Evolutionary conservation across 257 asterid genomes (phyloP).

Genomic region (Asclepias syriaca): DNA sequence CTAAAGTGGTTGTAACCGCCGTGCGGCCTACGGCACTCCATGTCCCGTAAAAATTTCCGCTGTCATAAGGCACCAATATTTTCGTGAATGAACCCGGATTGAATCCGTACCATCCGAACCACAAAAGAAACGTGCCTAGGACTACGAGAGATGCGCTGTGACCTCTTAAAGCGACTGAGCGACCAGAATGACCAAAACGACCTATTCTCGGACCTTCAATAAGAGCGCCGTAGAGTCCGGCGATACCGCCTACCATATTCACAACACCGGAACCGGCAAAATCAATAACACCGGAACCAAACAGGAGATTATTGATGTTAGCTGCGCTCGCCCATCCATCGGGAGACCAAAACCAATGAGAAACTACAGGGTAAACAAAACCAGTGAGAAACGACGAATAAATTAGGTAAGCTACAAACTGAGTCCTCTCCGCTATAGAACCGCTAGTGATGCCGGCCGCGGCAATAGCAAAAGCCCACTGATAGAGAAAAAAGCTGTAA

Average conservation of each 20-base stretch:
- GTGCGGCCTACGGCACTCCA: conserved; percentile 96
- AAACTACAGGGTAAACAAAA: conserved; percentile 78
- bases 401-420: conserved; percentile 69
- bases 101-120: conserved; percentile 97
- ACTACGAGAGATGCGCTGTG: conserved; percentile 82
- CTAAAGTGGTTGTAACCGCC: conserved; percentile 84
- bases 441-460: conserved; percentile 97
- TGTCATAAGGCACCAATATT: conserved; percentile 36
- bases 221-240: conserved; percentile 69
- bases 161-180: conserved; percentile 55
- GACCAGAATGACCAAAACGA: conserved; percentile 67
- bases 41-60: conserved; percentile 63
- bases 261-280: conserved; percentile 95
- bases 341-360: conserved; percentile 88
- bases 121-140: conserved; percentile 60
- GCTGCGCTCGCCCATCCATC: conserved; percentile 90
- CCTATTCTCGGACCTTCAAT: conserved; percentile 91
- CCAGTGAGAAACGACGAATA: conserved; percentile 80
- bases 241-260: conserved; percentile 89
- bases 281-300: conserved; percentile 82
- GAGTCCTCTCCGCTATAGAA: conserved; percentile 83
- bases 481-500: conserved; percentile 61
- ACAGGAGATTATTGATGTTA: conserved; percentile 33
- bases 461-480: conserved; percentile 96
- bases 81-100: conserved; percentile 80